Base-by-base conservation (phyloP, 2,329 filamentous ascomycete species). In the Pestalotiopsis fici region DNA sequence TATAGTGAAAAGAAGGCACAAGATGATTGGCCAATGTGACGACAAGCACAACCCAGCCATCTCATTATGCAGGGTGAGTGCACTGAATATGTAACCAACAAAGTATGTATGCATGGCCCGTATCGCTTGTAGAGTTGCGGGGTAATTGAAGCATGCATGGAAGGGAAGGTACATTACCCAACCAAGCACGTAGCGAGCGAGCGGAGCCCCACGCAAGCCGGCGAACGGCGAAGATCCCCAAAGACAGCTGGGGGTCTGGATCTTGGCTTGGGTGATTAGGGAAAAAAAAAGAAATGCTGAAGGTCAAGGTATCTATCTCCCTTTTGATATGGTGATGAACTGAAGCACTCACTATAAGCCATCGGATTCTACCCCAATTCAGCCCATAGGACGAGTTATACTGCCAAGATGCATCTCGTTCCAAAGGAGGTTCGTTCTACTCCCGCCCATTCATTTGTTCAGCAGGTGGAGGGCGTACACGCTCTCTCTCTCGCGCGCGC, bases 391-490 rank as follows among this genome's bases (percentile, higher is more conserved):
- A 12, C 43, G 62, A 64, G 43, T 37, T 43, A 31, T 37, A 25
- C 13, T 39, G 50, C 62, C 31, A 64, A 67, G 43, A 75, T 78
- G 76, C 76, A 78, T 75, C 74, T 78, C n/a, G 71, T 77, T 11
- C 76, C 76, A 9, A 78, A 76, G 73, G 76, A 78, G 76, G 76
- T 78, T 67, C 61, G 74, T 75, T 13, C 39, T 54, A 35, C 50
- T n/a, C 57, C 25, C 39, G 31, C 60, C 43, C 43, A 50, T 50
- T 23, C 31, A 35, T 35, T 35, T 11, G 31, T 35, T 35, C 31
- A 11, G 31, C 31, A 35, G 31, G 31, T 11, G 31, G 31, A 35
- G 31, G 31, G 11, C 11, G 11, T n/a, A 35, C 31, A 35, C 31
- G 6, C 31, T 7, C 11, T 35, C 6, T 7, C 31, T 7, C 31